phyloP scores from a whole-genome alignment of 331 rosid genomes.

The Dryas integrifolia region DNA sequence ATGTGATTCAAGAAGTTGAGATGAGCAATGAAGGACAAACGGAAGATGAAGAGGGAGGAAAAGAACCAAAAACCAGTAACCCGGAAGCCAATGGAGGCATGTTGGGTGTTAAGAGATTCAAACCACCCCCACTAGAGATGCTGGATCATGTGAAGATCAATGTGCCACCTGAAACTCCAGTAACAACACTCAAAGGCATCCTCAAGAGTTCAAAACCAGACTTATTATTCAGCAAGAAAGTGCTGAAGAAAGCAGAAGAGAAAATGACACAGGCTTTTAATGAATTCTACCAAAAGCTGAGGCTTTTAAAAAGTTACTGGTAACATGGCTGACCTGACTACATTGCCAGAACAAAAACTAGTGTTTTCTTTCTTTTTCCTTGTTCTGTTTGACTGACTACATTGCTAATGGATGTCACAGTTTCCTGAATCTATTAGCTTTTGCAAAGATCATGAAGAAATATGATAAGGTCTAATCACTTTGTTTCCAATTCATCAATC shows the following conservation, averaged over 20 bases:
- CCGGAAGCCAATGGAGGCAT: slow-evolving; percentile 1
- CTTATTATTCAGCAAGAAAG: slow-evolving; percentile 49
- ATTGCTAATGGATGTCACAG: slow-evolving; percentile 37
- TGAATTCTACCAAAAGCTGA: slow-evolving; percentile 62
- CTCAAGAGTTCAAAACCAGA: slow-evolving; percentile 30
- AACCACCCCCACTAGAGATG: slow-evolving; percentile 47
- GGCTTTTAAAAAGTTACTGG: slow-evolving; percentile 61
- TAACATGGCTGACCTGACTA: slow-evolving; percentile 20
- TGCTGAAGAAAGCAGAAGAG: slow-evolving; percentile 58
- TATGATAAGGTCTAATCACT: slow-evolving; percentile 59
- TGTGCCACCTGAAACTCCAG: slow-evolving; percentile 50
- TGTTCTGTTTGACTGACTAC: background rate
- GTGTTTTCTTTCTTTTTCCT: background rate
- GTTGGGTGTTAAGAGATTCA: slow-evolving; percentile 14
- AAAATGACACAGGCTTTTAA: slow-evolving; percentile 43
- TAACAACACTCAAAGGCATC: slow-evolving; percentile 54
- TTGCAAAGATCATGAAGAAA: slow-evolving; percentile 81
- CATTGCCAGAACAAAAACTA: background rate
- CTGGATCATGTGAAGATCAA: slow-evolving; percentile 57
- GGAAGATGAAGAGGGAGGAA: slow-evolving; percentile 22
- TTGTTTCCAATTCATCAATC: slow-evolving; percentile 4
- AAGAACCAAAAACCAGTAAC: slow-evolving; percentile 14
- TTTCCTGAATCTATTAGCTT: slow-evolving; percentile 65
- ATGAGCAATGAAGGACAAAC: slow-evolving; percentile 35
- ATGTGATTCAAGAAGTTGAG: slow-evolving; percentile 61